phyloP scores from a whole-genome alignment of 257 asterid genomes.

The Solanum bulbocastanum region DNA sequence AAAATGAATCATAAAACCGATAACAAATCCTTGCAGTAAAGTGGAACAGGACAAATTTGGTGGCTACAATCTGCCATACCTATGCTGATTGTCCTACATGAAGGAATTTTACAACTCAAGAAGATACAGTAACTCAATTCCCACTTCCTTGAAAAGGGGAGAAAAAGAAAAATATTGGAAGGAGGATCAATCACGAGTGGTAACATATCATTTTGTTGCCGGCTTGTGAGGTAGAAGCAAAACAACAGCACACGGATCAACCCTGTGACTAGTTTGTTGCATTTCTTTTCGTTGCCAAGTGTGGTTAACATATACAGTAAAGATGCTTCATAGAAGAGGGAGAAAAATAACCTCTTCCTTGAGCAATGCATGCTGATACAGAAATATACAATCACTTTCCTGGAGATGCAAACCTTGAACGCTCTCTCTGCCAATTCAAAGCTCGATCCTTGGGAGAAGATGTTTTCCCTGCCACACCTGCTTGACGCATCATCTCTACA shows the following conservation, averaged over 20 bases:
- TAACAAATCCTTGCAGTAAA: not conserved
- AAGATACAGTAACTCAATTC: not conserved
- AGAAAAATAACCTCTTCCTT: not conserved
- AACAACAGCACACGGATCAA: not conserved
- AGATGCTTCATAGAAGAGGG: not conserved
- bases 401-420: slow-evolving; percentile 38
- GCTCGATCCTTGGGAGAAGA: slow-evolving; percentile 40
- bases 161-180: not conserved
- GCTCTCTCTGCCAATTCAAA: slow-evolving; percentile 19
- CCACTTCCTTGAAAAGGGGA: not conserved
- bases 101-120: slow-evolving; percentile 1
- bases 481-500: slow-evolving; percentile 33
- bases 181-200: not conserved
- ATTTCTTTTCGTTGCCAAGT: not conserved
- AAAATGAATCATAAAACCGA: not conserved
- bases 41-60: slow-evolving; percentile 16
- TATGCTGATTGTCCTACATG: slow-evolving; percentile 5
- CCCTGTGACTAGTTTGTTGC: not conserved
- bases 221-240: not conserved
- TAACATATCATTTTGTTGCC: not conserved
- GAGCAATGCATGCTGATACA: not conserved
- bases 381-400: slow-evolving; percentile 11
- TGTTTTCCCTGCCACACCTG: slow-evolving; percentile 22
- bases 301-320: slow-evolving; percentile 3
- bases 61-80: slow-evolving; percentile 5